These are phyloP conservation scores for Barnettozyma populi DNA, from an alignment of 805 yeast species.

Conservation along the genomic window DNA sequence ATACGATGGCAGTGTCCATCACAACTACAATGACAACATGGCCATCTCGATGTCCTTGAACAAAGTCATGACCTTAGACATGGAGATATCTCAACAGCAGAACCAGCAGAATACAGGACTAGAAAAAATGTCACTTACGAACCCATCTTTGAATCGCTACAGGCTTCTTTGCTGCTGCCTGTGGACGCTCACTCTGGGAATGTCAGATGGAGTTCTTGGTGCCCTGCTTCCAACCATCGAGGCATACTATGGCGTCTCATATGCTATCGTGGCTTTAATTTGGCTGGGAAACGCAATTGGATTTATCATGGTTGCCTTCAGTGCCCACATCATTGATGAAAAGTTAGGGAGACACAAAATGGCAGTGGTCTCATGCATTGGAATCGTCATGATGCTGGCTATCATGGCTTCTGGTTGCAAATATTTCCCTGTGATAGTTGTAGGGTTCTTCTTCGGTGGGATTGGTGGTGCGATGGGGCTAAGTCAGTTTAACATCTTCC, in stretches of 20 bases:
- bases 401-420: constrained; percentile 42
- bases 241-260: constrained; percentile 38
- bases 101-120: constrained; percentile 1
- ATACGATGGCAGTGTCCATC: constrained; percentile 1
- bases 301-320: constrained; percentile 43
- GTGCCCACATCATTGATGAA: constrained; percentile 39
- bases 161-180: constrained; percentile 36
- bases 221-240: constrained; percentile 55
- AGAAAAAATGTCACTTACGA: constrained; percentile 31
- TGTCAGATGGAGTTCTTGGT: constrained; percentile 55
- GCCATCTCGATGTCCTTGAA: constrained; percentile 12
- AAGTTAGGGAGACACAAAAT: constrained; percentile 36
- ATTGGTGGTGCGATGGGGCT: constrained; percentile 45
- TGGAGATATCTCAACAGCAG: background rate
- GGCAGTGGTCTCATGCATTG: constrained; percentile 33
- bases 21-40: constrained; percentile 6
- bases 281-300: constrained; percentile 60
- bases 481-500: constrained; percentile 47
- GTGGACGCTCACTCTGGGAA: constrained; percentile 40
- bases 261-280: constrained; percentile 50
- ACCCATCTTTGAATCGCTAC: constrained; percentile 40
- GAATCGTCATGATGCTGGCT: constrained; percentile 37
- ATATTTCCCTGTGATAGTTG: constrained; percentile 41
- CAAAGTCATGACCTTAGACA: background rate
- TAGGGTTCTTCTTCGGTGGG: constrained; percentile 54